Evolutionary conservation across 2,329 filamentous ascomycete species (phyloP), one percentile per base, ranked within the genome.

Genomic region (Penicillium psychrosexuale): DNA sequence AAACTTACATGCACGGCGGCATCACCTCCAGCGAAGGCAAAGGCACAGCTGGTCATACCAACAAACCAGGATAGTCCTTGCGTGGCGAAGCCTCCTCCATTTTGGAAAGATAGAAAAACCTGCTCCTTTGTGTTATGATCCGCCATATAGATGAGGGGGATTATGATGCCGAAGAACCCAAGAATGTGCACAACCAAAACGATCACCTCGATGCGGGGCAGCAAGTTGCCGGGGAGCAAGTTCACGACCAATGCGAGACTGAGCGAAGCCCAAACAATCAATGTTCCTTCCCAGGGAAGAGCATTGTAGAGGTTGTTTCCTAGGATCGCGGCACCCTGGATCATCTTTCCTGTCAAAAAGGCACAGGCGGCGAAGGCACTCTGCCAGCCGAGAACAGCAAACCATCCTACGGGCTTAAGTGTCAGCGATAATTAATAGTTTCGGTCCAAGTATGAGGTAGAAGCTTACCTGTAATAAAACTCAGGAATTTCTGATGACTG

Each of bases 121-220:
- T 73, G 69, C 9, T 72, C 64, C 0, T 75, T 69, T n/a, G 74
- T 70, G 36, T 74, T 72, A 7, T 70, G 69, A 2, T 76, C 73
- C 0, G 75, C 72, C 52, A 78, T 67, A 1, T 75, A 70, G 56
- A 73, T 69, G 5, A 82, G 62, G 0, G 77, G 72, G 31, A 81
- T 77, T 12, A 82, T 62, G 47, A 82, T 78, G 0, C 75, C 79
- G 56, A 82, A 79, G 62, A 82, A 79, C 5, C 80, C 80, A 13
- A 78, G 62, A 24, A 82, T 67, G 53, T 83, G 80, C 11, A 82
- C 60, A 24, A 80, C 72, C 11, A 81, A 65, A 28, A 80, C 70
- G 7, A 77, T 55, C 0, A 76, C 75, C 64, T 84, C 80, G 36
- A 81, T 66, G 19, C 73, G 66, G 1, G 78, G 78, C 3, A 82